Evolutionary conservation across 306 rosid species (phyloP), one percentile per base, ranked within the genome.

Genomic region (Hippophae tibetana): DNA sequence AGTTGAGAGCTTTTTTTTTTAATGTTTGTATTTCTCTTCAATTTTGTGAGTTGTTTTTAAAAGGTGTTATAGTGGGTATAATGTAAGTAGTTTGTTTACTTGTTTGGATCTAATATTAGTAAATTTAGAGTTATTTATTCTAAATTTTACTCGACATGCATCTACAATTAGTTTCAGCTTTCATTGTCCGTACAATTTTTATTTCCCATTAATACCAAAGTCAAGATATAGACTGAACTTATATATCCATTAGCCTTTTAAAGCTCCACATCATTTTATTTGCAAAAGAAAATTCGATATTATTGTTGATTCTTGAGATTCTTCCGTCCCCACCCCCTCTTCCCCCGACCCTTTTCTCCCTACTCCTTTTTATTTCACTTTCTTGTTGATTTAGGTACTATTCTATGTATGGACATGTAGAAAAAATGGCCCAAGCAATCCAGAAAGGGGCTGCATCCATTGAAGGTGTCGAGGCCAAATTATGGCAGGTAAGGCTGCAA

Each of bases 391-490:
- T 69, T 42, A 90, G 97, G 68, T 90, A 84, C 80, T 90, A 90
- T 69, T 90, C 97, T 60, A 87, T 85, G 94, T 90, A 90, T 50
- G 97, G 97, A 50, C 97, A 86, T 75, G 97, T 90, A 23, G 90
- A 85, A 82, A 87, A 78, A 76, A 84, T 87, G 51, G 97, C 95
- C 23, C 85, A 90, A 66, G 89, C 86, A 69, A 87, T 90, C 43
- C 84, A 73, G 80, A 87, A 84, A 58, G 97, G 97, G 12, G 95
- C 95, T 63, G 72, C 90, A 57, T 84, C 97, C 48, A 75, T 90
- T 13, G 95, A 90, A 81, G 97, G 94, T 40, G 90, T 90, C 46
- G 95, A 90, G 67, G 95, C 82, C 74, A 72, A 78, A 73, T 69
- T 90, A 57, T 90, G 95, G 95, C 95, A 90, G 90, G 97, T 81